Base-by-base conservation (phyloP, 306 rosid genomes). In the Sicyos baderoa region DNA sequence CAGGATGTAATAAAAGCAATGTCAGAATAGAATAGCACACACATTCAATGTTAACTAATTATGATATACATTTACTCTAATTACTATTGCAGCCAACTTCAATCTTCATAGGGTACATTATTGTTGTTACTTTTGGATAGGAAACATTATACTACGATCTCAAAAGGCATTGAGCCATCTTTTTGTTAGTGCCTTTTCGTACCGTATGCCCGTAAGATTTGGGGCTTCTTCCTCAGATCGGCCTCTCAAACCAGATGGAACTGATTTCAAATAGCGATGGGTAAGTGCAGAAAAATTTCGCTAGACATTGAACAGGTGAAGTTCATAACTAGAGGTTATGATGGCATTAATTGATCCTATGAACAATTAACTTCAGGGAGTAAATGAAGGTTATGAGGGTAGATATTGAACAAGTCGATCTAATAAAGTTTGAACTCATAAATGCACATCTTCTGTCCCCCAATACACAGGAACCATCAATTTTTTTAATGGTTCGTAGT, bases 1-100 rank as follows among this genome's bases (percentile, higher is more conserved):
- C 61, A 74, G 65, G 59, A 51, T 29, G 40, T 65, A 74, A 54
- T 35, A 54, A 55, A 32, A 71, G 19, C 2, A 0, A 3, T n/a
- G 54, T 71, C 27, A 70, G 57, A 53, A 32, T 35, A 3, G 71
- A 2, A 21, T 35, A 3, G 71, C 4, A 4, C 54, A 27, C 4
- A 4, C 54, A 27, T 45, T 65, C 27, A 19, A 18, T 12, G 21
- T 12, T 18, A 37, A 42, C 45, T 42, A 19, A 65, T 25, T 65
- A 45, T 9, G 44, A 37, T 37, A 37, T 37, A 37, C 54, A 12
- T 1, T 12, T 44, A 45, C 18, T 44, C 12, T 44, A 63, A 42
- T 19, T 42, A 21, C 19, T 45, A 58, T 10, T 19, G 54, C 15
- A 65, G 12, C n/a, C 54, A 37, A 63, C 52, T 42, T 42, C 70